Evolutionary conservation across 2,329 filamentous ascomycete species (phyloP).

Genomic region (Periconia sp.): DNA sequence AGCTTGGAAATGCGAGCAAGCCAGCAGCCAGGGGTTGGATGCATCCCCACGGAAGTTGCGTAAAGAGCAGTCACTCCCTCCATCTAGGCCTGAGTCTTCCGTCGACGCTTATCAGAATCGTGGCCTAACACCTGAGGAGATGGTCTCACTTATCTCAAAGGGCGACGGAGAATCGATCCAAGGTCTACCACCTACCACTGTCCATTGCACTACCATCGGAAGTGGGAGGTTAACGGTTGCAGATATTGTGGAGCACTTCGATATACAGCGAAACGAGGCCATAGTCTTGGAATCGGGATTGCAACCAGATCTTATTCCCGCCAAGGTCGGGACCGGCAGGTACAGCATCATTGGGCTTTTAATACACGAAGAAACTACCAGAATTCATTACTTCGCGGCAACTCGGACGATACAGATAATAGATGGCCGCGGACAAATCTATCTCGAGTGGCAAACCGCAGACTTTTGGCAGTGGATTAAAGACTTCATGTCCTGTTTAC

Average conservation of each 20-base stretch:
- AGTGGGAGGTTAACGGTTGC: constrained; percentile 40
- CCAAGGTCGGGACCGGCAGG: constrained; percentile 56
- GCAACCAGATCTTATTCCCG: constrained; percentile 42
- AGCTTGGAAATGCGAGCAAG: constrained; percentile 50
- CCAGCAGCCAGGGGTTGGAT: background rate
- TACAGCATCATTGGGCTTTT: constrained; percentile 75
- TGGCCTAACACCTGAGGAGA: constrained; percentile 16
- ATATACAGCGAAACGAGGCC: constrained; percentile 37
- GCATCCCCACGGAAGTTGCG: background rate
- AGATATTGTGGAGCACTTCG: constrained; percentile 40
- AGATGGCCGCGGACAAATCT: constrained; percentile 28
- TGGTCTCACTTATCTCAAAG: constrained; percentile 30
- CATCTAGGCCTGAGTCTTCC: background rate
- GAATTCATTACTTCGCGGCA: constrained; percentile 38
- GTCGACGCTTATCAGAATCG: background rate
- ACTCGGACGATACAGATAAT: constrained; percentile 29
- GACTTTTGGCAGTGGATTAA: constrained; percentile 46
- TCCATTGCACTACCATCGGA: constrained; percentile 38
- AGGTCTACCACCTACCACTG: constrained; percentile 26
- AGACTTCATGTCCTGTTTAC: constrained; percentile 40
- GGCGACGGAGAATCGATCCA: constrained; percentile 26
- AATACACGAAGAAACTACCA: constrained; percentile 53
- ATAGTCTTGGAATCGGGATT: constrained; percentile 53
- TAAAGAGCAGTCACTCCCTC: background rate
- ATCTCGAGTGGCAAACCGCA: constrained; percentile 25